phyloP scores from a whole-genome alignment of 1,284 basidiomycete species.

The Takashimella koratensis region DNA sequence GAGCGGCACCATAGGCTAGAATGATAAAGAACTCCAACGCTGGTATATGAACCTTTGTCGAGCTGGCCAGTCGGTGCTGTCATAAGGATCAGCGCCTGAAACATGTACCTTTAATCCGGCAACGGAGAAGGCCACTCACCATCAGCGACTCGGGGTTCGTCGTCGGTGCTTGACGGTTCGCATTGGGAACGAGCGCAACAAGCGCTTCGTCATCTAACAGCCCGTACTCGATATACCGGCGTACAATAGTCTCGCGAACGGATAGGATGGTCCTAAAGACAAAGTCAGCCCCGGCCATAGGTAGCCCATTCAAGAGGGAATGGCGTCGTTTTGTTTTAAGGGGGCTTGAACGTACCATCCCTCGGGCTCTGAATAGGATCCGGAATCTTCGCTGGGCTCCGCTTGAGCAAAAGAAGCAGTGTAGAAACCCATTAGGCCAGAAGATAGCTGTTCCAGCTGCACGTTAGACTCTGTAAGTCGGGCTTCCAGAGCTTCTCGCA shows the following conservation, averaged over 20 bases:
- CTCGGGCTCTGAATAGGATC: constrained; percentile 28
- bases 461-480: neutral
- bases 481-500: neutral
- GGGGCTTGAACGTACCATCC: constrained; percentile 32
- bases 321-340: too few species aligned
- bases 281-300: neutral
- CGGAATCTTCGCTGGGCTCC: constrained; percentile 34
- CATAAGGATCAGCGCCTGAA: too few species aligned
- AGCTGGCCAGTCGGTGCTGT: constrained; percentile 25
- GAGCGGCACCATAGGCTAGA: constrained; percentile 25
- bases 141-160: constrained; percentile 23
- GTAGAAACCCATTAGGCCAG: constrained; percentile 3
- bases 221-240: constrained; percentile 23
- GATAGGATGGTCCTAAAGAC: constrained; percentile 22
- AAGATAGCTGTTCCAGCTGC: neutral
- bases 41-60: constrained; percentile 26
- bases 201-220: constrained; percentile 24
- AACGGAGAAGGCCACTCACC: constrained; percentile 7
- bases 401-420: constrained; percentile 13
- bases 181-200: constrained; percentile 14
- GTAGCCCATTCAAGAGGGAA: neutral
- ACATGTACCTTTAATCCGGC: too few species aligned
- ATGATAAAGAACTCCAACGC: constrained; percentile 27
- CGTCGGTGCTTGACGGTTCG: constrained; percentile 4
- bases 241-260: constrained; percentile 26